These are phyloP conservation scores for Saprolegnia parasitica DNA, from an alignment of 352 stramenopile species.

Conservation along the genomic window DNA sequence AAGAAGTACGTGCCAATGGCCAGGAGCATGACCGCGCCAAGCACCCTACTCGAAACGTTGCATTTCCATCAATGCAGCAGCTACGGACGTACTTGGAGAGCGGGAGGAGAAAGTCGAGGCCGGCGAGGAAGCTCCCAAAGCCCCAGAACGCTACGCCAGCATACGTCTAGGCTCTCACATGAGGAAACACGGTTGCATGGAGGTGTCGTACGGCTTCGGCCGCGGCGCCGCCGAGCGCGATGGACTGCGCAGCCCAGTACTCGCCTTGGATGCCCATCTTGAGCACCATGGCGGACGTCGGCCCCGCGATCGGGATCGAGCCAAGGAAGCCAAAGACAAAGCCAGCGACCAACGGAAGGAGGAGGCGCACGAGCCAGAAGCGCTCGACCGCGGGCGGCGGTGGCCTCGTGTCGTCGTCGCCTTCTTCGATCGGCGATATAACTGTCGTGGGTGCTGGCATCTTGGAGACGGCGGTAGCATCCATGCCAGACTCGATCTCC, in stretches of 20 bases:
- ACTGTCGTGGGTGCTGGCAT: neutral
- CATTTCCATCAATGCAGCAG: too few relatives aligned
- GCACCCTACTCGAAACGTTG: too few relatives aligned
- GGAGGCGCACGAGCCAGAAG: constrained; percentile 41
- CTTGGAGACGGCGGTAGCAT: neutral
- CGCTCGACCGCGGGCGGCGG: neutral
- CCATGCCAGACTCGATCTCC: neutral
- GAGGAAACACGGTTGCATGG: constrained; percentile 5
- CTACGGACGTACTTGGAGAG: constrained; percentile 67
- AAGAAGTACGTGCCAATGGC: constrained; percentile 77
- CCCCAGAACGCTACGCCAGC: constrained; percentile 85
- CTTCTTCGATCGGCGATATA: neutral
- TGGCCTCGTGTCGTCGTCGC: neutral
- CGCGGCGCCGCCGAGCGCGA: constrained; percentile 75
- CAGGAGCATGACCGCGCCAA: constrained; percentile 82
- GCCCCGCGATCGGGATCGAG: constrained; percentile 74
- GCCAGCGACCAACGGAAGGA: constrained; percentile 68
- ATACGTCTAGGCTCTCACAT: constrained; percentile 53
- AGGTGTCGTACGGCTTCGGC: constrained; percentile 60
- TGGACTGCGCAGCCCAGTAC: constrained; percentile 69
- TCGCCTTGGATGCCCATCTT: constrained; percentile 85
- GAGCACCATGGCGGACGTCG: constrained; percentile 83
- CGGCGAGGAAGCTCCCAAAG: constrained; percentile 83
- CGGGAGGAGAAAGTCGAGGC: constrained; percentile 74
- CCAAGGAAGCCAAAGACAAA: constrained; percentile 84